These are phyloP conservation scores for Rhodotorula glutinis DNA, from an alignment of 1,284 basidiomycete genomes.

Conservation along the genomic window DNA sequence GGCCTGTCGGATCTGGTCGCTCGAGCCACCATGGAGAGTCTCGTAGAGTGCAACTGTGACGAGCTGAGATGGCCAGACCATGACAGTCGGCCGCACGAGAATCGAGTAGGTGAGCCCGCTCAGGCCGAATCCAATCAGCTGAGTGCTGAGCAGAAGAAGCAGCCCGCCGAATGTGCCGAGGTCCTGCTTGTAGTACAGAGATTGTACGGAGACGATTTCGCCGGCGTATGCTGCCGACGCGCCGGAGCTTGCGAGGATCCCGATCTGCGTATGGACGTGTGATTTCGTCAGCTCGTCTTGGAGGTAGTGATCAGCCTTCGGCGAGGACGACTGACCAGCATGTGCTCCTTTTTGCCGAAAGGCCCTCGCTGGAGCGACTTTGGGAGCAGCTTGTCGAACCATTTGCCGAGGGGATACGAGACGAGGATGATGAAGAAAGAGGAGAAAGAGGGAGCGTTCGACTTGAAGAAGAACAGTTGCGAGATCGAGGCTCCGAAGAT, in stretches of 20 bases:
- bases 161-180: constrained; percentile 44
- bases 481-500: constrained; percentile 50
- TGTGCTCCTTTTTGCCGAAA: constrained; percentile 53
- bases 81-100: constrained; percentile 46
- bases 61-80: constrained; percentile 46
- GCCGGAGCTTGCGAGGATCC: constrained; percentile 31
- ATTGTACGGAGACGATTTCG: constrained; percentile 47
- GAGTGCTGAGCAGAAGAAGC: constrained; percentile 56
- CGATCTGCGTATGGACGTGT: neutral
- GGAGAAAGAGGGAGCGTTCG: constrained; percentile 55
- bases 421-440: constrained; percentile 57
- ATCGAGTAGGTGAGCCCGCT: constrained; percentile 50
- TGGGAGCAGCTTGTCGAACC: constrained; percentile 26
- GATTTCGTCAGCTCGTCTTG: neutral
- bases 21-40: constrained; percentile 46
- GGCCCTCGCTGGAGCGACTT: constrained; percentile 52
- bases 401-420: constrained; percentile 39
- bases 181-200: constrained; percentile 42
- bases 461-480: constrained; percentile 51
- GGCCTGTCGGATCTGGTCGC: constrained; percentile 34
- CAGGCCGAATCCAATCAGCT: constrained; percentile 57
- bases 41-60: constrained; percentile 49
- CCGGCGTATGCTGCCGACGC: constrained; percentile 45
- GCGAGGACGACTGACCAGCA: constrained; percentile 42
- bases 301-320: no score